phyloP scores from a whole-genome alignment of 108 stramenopile genomes.

The Craspedostauros australis region DNA sequence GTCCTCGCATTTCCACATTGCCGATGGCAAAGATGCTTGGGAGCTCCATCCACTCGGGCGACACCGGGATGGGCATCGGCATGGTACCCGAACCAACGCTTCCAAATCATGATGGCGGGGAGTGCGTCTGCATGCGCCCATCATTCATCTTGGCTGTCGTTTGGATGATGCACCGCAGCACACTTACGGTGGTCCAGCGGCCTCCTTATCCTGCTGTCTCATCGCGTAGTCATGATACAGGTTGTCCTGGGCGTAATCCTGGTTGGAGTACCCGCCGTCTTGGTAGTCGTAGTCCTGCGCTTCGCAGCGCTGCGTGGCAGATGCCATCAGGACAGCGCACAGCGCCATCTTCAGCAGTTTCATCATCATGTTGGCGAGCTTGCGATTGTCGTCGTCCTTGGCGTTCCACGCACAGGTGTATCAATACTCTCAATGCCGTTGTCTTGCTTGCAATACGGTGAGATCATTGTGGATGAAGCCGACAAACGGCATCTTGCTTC shows the following conservation, averaged over 20 bases:
- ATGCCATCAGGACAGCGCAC: background rate
- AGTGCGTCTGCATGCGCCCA: background rate
- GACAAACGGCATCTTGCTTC: too few species aligned
- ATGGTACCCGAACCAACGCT: background rate
- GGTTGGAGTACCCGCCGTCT: slow-evolving; percentile 7
- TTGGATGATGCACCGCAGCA: too few species aligned
- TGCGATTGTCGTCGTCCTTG: background rate
- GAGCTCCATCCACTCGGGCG: too few species aligned
- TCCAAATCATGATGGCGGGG: background rate
- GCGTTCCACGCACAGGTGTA: too few species aligned
- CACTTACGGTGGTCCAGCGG: slow-evolving; percentile 38
- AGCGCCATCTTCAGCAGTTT: background rate
- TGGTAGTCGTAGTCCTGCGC: slow-evolving; percentile 13
- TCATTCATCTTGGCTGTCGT: too few species aligned
- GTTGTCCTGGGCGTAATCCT: slow-evolving; percentile 60
- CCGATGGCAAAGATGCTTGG: too few species aligned
- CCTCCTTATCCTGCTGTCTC: slow-evolving; percentile 64
- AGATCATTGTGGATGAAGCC: too few species aligned
- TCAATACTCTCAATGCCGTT: too few species aligned
- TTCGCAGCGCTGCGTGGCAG: too few species aligned
- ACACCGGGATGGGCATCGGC: background rate
- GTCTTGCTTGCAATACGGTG: too few species aligned
- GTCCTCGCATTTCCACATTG: too few species aligned
- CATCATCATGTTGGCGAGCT: background rate
- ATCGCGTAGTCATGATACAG: slow-evolving; percentile 78